These are phyloP conservation scores for Penicillium sclerotiorum DNA, from an alignment of 2,329 filamentous ascomycete genomes.

Conservation along the genomic window DNA sequence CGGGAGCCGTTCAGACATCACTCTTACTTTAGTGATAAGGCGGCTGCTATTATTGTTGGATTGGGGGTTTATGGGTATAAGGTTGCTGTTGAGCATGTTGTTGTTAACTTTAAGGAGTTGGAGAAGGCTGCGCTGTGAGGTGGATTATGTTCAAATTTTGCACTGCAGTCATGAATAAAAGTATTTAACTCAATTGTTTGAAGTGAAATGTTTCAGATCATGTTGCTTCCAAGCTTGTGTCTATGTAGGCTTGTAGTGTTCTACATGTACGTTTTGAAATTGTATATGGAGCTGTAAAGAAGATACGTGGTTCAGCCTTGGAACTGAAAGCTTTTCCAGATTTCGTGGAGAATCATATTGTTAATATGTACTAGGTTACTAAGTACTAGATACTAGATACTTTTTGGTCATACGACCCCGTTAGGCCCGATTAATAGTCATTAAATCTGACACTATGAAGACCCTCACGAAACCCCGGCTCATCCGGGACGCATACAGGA, in stretches of 20 bases:
- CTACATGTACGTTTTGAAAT: too few species aligned
- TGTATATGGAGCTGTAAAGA: too few species aligned
- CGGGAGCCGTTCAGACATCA: constrained; percentile 69
- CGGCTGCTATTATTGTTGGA: constrained; percentile 71
- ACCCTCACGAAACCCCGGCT: not conserved
- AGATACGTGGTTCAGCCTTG: too few species aligned
- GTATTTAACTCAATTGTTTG: not conserved
- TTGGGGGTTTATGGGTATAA: constrained; percentile 65
- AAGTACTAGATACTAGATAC: not conserved
- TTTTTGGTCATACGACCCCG: not conserved
- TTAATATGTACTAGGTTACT: not conserved
- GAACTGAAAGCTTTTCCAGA: too few species aligned
- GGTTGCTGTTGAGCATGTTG: constrained; percentile 60
- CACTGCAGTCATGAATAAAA: too few species aligned
- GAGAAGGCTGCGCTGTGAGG: constrained; percentile 27
- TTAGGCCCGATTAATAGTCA: not conserved
- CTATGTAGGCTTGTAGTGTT: too few species aligned
- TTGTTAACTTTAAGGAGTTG: constrained; percentile 39
- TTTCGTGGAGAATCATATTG: not conserved
- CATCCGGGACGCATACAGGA: not conserved
- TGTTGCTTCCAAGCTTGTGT: too few species aligned
- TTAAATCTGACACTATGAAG: not conserved
- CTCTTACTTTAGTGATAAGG: constrained; percentile 76
- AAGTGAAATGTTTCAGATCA: too few species aligned
- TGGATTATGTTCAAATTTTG: constrained; percentile 5